Percentiles rank a stretch among this genome's conserved stretches.
phyloP scores from a whole-genome alignment of 2,329 filamentous ascomycete species.

The Trichoderma sp. region DNA sequence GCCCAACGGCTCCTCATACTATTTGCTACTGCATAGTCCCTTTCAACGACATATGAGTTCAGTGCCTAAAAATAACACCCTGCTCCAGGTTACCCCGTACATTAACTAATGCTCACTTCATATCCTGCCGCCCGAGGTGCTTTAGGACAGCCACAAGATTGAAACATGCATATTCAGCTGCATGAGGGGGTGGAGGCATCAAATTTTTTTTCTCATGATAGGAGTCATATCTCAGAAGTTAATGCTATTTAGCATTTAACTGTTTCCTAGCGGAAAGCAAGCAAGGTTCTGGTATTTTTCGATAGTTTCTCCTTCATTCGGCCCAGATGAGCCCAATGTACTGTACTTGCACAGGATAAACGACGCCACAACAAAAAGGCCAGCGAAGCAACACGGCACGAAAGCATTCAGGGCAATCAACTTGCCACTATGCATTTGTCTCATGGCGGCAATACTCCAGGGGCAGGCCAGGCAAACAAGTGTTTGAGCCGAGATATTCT shows the following conservation, averaged over 20 bases:
- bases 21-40: background rate
- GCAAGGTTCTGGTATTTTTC: background rate
- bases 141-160: background rate
- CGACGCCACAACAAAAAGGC: background rate
- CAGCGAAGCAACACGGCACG: background rate
- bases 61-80: background rate
- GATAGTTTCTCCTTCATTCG: background rate
- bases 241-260: background rate
- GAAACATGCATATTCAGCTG: conserved; percentile 12
- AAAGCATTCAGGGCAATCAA: background rate
- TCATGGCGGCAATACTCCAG: background rate
- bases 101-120: background rate
- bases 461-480: background rate
- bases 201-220: background rate
- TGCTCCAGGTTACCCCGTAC: background rate
- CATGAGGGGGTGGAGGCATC: background rate
- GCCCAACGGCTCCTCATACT: background rate
- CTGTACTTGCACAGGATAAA: background rate
- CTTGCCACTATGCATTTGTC: background rate
- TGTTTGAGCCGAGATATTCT: conserved; percentile 6
- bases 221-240: background rate
- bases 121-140: background rate
- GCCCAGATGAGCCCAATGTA: background rate
- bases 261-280: background rate
- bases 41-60: background rate